Conservation (phyloP, 139 green algal species). For the Coelastrella sp. region DNA sequence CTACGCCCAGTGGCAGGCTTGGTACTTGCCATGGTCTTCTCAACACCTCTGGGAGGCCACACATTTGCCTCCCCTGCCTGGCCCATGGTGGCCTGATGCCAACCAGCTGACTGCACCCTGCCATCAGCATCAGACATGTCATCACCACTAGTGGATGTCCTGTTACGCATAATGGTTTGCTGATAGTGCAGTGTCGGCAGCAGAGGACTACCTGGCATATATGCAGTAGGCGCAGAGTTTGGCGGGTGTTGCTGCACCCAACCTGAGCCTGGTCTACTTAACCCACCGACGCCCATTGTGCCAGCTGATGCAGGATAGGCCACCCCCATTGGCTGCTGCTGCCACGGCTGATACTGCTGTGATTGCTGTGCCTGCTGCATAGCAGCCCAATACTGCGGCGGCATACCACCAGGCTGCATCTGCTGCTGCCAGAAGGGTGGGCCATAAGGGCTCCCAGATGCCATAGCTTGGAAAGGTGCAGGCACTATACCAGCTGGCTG, state of each 20-base stretch:
- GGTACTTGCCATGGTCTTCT: neutral
- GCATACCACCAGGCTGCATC: neutral
- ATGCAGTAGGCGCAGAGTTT: neutral
- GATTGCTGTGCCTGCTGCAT: neutral
- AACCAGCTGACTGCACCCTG: neutral
- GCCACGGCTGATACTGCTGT: neutral
- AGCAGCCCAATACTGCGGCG: neutral
- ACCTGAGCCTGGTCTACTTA: neutral
- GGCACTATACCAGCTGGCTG: neutral
- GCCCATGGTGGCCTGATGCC: neutral
- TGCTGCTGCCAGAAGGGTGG: neutral
- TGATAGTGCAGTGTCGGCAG: conserved; percentile 49
- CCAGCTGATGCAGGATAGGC: neutral
- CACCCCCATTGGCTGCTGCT: conserved; percentile 21
- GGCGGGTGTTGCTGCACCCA: neutral
- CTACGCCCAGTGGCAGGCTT: neutral
- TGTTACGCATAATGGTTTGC: conserved; percentile 45
- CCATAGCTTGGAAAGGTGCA: neutral
- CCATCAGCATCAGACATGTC: neutral
- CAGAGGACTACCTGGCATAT: conserved; percentile 30
- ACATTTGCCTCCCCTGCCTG: conserved; percentile 3
- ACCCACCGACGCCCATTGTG: neutral
- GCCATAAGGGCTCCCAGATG: neutral
- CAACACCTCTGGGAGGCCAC: conserved; percentile 29
- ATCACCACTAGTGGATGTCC: neutral